Percentiles rank a stretch among this genome's conserved stretches.
phyloP scores from a whole-genome alignment of 2,329 filamentous ascomycete genomes.

The Sporothrix mexicana region DNA sequence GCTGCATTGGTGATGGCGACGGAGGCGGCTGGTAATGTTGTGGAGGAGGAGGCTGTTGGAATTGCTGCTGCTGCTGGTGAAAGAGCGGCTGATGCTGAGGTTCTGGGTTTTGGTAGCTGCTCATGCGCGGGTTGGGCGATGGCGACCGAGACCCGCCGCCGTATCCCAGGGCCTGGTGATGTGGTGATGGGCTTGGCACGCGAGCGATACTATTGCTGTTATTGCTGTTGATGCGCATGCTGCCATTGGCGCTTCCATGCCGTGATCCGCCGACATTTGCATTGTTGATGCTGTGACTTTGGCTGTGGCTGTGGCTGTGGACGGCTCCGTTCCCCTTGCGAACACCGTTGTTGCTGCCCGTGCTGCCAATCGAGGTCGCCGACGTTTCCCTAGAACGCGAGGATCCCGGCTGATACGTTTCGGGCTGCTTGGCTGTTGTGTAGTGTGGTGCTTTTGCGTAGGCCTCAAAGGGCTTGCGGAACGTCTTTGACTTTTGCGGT shows the following conservation, averaged over 20 bases:
- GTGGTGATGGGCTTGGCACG: slow-evolving; percentile 30
- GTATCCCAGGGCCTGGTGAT: slow-evolving; percentile 37
- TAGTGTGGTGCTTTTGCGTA: slow-evolving; percentile 71
- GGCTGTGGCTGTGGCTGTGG: no score
- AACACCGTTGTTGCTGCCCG: slow-evolving; percentile 39
- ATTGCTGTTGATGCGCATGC: slow-evolving; percentile 18
- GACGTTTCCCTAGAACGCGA: slow-evolving; percentile 51
- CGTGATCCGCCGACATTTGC: slow-evolving; percentile 30
- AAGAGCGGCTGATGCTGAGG: slow-evolving; percentile 32
- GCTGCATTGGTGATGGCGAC: slow-evolving; percentile 25
- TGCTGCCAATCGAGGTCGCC: slow-evolving; percentile 45
- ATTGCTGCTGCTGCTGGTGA: slow-evolving; percentile 27
- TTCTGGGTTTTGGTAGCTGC: slow-evolving; percentile 20
- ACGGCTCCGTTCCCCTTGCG: slow-evolving; percentile 34
- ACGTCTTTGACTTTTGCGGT: slow-evolving; percentile 66
- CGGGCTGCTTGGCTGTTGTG: slow-evolving; percentile 66
- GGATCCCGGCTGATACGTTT: slow-evolving; percentile 57
- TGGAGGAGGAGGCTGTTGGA: slow-evolving; percentile 22
- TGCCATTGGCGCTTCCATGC: slow-evolving; percentile 27
- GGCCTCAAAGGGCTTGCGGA: slow-evolving; percentile 70
- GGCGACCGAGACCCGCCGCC: slow-evolving; percentile 42
- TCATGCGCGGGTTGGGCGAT: slow-evolving; percentile 36
- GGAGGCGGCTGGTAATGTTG: slow-evolving; percentile 32
- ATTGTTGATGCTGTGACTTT: no score
- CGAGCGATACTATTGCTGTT: slow-evolving; percentile 8